These are phyloP conservation scores for Cystobasidium ongulense DNA, from an alignment of 768 basidiomycete genomes.

Conservation along the genomic window DNA sequence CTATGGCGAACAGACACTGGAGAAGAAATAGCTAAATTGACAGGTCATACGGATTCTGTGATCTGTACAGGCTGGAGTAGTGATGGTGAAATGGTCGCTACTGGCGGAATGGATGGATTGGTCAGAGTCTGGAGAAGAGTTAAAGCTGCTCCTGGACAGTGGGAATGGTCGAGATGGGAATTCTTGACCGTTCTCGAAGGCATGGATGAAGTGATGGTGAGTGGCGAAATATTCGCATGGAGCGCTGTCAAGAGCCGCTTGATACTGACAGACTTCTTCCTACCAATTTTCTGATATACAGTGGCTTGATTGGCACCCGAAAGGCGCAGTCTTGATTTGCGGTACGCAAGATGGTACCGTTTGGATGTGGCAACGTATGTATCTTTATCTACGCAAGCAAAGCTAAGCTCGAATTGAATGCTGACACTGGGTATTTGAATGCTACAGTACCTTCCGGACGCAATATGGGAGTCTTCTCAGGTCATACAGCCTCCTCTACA, in stretches of 20 bases:
- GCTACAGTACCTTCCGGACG: conserved; percentile 81
- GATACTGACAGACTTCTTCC: not conserved
- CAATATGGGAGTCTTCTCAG: conserved; percentile 91
- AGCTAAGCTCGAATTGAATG: no score
- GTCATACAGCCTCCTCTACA: conserved; percentile 73
- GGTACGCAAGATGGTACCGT: conserved; percentile 88
- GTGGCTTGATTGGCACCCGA: conserved; percentile 97
- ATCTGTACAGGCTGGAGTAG: conserved; percentile 65
- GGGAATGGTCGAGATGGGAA: conserved; percentile 73
- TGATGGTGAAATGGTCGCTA: conserved; percentile 87
- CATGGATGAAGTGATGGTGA: conserved; percentile 87
- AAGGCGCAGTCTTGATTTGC: conserved; percentile 73
- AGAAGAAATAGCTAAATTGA: conserved; percentile 69
- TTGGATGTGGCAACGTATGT: conserved; percentile 93
- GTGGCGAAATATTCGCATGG: conserved; percentile 10
- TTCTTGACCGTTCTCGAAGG: conserved; percentile 87
- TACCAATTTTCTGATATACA: conserved; percentile 43
- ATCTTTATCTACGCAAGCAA: not conserved
- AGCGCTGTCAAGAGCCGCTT: not conserved
- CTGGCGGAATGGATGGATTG: conserved; percentile 96
- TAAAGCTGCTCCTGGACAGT: conserved; percentile 47
- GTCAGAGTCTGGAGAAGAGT: conserved; percentile 85
- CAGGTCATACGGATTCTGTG: conserved; percentile 89
- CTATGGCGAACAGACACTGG: conserved; percentile 83
- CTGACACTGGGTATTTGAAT: not conserved